Evolutionary conservation across 306 rosid species (phyloP).

Genomic region (Castanea mollissima): DNA sequence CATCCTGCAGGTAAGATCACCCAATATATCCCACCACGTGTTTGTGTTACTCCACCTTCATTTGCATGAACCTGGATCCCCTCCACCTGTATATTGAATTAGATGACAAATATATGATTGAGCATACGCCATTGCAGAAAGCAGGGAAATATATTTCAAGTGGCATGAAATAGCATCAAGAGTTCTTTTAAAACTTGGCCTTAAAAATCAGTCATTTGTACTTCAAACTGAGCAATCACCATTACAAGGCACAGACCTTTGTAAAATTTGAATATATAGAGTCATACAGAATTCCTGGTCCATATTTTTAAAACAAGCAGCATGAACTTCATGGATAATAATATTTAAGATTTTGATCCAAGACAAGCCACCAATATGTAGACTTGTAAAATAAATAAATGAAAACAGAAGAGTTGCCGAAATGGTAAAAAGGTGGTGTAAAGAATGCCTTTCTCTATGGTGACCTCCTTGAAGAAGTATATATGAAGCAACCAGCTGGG

Average conservation of each 20-base stretch:
- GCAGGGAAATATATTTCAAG: constrained; percentile 15
- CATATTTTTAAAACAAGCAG: constrained; percentile 10
- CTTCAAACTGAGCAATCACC: constrained; percentile 5
- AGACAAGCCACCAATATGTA: neutral
- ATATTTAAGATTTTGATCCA: neutral
- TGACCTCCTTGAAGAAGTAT: no score
- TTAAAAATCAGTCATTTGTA: constrained; percentile 1
- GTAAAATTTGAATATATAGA: neutral
- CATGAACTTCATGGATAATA: neutral
- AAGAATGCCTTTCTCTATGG: no score
- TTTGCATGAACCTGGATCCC: constrained; percentile 89
- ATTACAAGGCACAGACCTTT: constrained; percentile 1
- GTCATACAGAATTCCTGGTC: neutral
- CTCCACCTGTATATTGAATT: constrained; percentile 61
- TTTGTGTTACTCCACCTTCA: constrained; percentile 86
- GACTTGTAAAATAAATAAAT: neutral
- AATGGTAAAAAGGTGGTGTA: no score
- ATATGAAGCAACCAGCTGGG: no score
- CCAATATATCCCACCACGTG: constrained; percentile 96
- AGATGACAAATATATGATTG: constrained; percentile 18
- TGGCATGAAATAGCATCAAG: constrained; percentile 13
- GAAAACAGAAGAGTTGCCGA: neutral
- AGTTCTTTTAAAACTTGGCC: neutral
- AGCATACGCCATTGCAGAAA: constrained; percentile 6
- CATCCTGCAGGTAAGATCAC: constrained; percentile 98